Evolutionary conservation across 495 filamentous ascomycete species (phyloP).

Genomic region (Amphirosellinia nigrospora): DNA sequence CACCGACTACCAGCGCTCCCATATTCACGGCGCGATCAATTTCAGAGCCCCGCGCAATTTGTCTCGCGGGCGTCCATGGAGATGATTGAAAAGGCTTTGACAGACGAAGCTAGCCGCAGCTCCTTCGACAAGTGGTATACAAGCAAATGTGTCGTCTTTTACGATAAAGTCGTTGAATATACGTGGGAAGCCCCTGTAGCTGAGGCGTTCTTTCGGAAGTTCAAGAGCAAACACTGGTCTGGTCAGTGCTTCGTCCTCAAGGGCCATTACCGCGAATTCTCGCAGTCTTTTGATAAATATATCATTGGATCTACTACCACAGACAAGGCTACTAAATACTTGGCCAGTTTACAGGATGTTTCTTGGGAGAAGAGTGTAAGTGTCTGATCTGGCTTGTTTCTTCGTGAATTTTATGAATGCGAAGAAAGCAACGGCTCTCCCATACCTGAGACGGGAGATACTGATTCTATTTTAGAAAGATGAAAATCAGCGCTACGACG

Average conservation of each 20-base stretch:
- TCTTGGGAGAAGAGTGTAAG: constrained; percentile 40
- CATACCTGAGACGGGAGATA: constrained; percentile 17
- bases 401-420: not conserved
- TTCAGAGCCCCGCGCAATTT: constrained; percentile 50
- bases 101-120: constrained; percentile 50
- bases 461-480: constrained; percentile 37
- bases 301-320: constrained; percentile 50
- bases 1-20: constrained; percentile 51
- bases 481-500: constrained; percentile 42
- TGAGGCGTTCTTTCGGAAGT: constrained; percentile 46
- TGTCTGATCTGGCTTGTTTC: not conserved
- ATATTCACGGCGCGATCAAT: constrained; percentile 55
- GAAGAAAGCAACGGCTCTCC: not conserved
- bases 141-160: constrained; percentile 55
- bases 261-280: constrained; percentile 57
- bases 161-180: constrained; percentile 52
- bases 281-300: constrained; percentile 51
- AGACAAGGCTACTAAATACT: constrained; percentile 47
- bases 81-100: constrained; percentile 55
- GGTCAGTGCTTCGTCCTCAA: constrained; percentile 56
- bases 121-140: constrained; percentile 53
- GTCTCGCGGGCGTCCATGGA: constrained; percentile 49
- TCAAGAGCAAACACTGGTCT: constrained; percentile 49
- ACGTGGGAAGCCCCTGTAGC: constrained; percentile 55
- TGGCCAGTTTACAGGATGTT: constrained; percentile 45